Percentiles rank a stretch among this genome's conserved stretches.
phyloP scores from a whole-genome alignment of 202 grass and related monocot species.

The Zoysia matrella region DNA sequence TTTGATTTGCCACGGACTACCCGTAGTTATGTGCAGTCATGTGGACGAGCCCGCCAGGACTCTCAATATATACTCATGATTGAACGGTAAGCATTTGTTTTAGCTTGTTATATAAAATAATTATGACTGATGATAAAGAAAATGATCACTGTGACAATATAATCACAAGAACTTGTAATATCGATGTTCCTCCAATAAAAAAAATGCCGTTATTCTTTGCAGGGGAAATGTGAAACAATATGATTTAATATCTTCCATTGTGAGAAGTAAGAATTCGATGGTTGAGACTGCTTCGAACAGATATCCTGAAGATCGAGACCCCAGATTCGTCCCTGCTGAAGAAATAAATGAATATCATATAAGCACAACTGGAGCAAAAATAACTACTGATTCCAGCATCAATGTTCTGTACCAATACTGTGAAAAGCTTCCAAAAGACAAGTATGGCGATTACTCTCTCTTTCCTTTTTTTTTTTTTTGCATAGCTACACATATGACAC shows the following conservation, averaged over 20 bases:
- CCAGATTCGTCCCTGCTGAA: slow-evolving; percentile 45
- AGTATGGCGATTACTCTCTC: slow-evolving; percentile 57
- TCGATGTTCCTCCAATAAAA: background rate
- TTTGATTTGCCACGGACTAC: slow-evolving; percentile 89
- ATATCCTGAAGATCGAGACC: slow-evolving; percentile 53
- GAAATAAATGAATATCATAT: slow-evolving; percentile 73
- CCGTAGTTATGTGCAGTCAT: slow-evolving; percentile 82
- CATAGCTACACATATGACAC: slow-evolving; percentile 27
- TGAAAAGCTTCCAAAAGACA: slow-evolving; percentile 74
- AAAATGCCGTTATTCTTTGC: slow-evolving; percentile 7
- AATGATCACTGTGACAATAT: slow-evolving; percentile 14
- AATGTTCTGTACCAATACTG: slow-evolving; percentile 68
- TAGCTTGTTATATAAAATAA: slow-evolving; percentile 14
- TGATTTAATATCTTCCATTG: slow-evolving; percentile 76
- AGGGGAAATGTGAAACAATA: slow-evolving; percentile 76
- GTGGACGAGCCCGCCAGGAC: slow-evolving; percentile 69
- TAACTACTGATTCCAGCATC: slow-evolving; percentile 75
- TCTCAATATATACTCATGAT: no score
- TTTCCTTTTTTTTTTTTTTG: slow-evolving; percentile 29
- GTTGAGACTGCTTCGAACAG: slow-evolving; percentile 64
- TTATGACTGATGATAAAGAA: slow-evolving; percentile 28
- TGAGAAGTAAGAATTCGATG: slow-evolving; percentile 72
- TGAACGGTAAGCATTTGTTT: slow-evolving; percentile 68
- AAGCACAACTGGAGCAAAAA: slow-evolving; percentile 74
- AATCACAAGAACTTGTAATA: slow-evolving; percentile 17